Evolutionary conservation across 129 eudicot genomes (phyloP).

Genomic region (Ambrosia trifida): DNA sequence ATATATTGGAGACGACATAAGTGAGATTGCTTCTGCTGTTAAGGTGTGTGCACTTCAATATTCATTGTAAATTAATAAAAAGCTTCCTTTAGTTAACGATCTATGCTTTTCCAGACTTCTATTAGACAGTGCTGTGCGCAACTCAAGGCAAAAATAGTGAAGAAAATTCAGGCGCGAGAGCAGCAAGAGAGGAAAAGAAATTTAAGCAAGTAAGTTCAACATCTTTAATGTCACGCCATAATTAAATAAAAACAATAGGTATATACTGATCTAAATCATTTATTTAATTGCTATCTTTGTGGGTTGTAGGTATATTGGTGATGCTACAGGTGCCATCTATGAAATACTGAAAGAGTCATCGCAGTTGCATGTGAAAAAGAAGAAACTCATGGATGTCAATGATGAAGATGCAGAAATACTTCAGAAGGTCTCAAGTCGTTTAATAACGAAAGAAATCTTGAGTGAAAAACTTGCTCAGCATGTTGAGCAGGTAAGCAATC

Average conservation of each 20-base stretch:
- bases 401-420: conserved; percentile 76
- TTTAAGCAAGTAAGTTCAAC: conserved; percentile 62
- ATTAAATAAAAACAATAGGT: too few relatives aligned
- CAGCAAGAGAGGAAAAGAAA: conserved; percentile 98
- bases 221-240: neutral
- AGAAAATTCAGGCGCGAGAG: conserved; percentile 96
- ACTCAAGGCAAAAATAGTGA: conserved; percentile 85
- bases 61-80: neutral
- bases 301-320: conserved; percentile 66
- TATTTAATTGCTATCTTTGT: neutral
- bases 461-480: conserved; percentile 86
- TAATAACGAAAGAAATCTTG: conserved; percentile 59
- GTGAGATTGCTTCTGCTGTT: conserved; percentile 94
- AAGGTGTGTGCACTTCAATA: conserved; percentile 46
- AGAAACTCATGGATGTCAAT: conserved; percentile 46
- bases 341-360: conserved; percentile 65
- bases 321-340: conserved; percentile 77
- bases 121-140: conserved; percentile 89
- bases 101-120: conserved; percentile 53
- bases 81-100: conserved; percentile 23
- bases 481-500: conserved; percentile 75
- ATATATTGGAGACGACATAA: conserved; percentile 98
- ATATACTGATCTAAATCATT: conserved; percentile 1
- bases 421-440: conserved; percentile 50
- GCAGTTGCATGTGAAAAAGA: conserved; percentile 47